Evolutionary conservation across 2,329 filamentous ascomycete species (phyloP).

Genomic region (Ustulina deusta): DNA sequence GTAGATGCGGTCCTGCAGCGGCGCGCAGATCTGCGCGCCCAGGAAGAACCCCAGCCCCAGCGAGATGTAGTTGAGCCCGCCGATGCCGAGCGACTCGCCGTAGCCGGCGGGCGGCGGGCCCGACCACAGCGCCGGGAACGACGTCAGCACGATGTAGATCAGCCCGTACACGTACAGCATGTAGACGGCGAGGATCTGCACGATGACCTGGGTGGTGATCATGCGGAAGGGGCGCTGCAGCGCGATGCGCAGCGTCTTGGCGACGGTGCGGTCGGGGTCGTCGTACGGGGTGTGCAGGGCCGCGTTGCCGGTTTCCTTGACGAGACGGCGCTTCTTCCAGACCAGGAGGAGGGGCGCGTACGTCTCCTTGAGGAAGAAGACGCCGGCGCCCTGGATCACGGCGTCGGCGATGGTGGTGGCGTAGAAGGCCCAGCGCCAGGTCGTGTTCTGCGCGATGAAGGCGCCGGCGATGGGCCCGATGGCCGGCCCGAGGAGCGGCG

Average conservation of each 20-base stretch:
- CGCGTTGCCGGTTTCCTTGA: slow-evolving; percentile 67
- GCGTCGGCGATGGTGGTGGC: slow-evolving; percentile 72
- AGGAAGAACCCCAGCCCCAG: slow-evolving; percentile 53
- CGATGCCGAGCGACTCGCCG: slow-evolving; percentile 50
- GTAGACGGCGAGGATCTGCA: slow-evolving; percentile 63
- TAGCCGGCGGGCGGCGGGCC: slow-evolving; percentile 47
- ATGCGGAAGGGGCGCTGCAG: slow-evolving; percentile 64
- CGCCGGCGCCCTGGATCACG: slow-evolving; percentile 67
- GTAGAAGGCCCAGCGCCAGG: slow-evolving; percentile 81
- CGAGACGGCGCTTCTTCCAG: slow-evolving; percentile 68
- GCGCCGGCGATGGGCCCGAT: slow-evolving; percentile 75
- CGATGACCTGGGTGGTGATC: slow-evolving; percentile 64
- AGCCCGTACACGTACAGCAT: slow-evolving; percentile 67
- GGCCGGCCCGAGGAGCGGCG: slow-evolving; percentile 73
- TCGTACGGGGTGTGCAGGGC: slow-evolving; percentile 65
- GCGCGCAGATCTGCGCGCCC: slow-evolving; percentile 57
- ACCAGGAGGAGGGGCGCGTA: slow-evolving; percentile 73
- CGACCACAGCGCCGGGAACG: slow-evolving; percentile 61
- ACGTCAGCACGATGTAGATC: slow-evolving; percentile 63
- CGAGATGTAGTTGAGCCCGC: slow-evolving; percentile 55
- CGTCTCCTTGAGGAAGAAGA: slow-evolving; percentile 74
- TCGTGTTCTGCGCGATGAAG: slow-evolving; percentile 72
- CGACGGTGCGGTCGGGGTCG: slow-evolving; percentile 50
- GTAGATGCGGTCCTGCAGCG: slow-evolving; percentile 61
- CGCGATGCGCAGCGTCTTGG: slow-evolving; percentile 53